Evolutionary conservation across 2,329 filamentous ascomycete genomes (phyloP).

Genomic region (Tolypocladium ovalisporum): DNA sequence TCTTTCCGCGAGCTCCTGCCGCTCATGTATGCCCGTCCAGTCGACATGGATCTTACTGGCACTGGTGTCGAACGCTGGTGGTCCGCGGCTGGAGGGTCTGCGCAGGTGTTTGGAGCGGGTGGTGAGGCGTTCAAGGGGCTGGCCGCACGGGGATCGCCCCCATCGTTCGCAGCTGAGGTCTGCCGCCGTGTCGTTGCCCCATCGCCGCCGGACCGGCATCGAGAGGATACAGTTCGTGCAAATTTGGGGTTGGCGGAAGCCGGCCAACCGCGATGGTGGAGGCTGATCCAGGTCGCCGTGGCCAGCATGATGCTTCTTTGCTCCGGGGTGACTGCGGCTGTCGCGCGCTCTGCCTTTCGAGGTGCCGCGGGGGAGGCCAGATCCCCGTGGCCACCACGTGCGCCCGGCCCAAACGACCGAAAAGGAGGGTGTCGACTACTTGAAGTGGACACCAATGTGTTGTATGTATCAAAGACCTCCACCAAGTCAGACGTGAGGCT

Average conservation of each 20-base stretch:
- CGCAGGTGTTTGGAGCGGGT: neutral
- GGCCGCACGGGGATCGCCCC: conserved; percentile 1
- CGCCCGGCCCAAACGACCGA: conserved; percentile 19
- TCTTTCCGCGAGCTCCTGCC: conserved; percentile 8
- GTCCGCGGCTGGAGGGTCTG: neutral
- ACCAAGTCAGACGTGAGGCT: conserved; percentile 52
- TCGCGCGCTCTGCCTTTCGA: conserved; percentile 17
- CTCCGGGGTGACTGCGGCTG: conserved; percentile 18
- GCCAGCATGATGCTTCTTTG: conserved; percentile 25
- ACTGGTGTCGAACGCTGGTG: neutral
- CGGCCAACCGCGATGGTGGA: conserved; percentile 25
- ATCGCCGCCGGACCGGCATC: conserved; percentile 11
- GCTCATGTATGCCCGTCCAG: conserved; percentile 14
- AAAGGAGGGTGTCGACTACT: conserved; percentile 36
- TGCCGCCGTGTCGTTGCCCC: conserved; percentile 4
- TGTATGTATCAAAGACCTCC: conserved; percentile 60
- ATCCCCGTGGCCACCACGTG: conserved; percentile 8
- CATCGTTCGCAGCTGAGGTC: conserved; percentile 6
- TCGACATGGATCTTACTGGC: conserved; percentile 12
- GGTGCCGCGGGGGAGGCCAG: conserved; percentile 8
- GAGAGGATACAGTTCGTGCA: conserved; percentile 11
- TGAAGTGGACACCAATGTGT: conserved; percentile 40
- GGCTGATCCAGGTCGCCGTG: conserved; percentile 26
- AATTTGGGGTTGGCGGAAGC: conserved; percentile 17
- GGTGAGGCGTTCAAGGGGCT: conserved; percentile 1